A percentile compares a stretch with the other conserved stretches of the same genome.
Conservation (phyloP, 225 moss, liverwort and hornwort species). For the Pseudisothecium myosuroides region DNA sequence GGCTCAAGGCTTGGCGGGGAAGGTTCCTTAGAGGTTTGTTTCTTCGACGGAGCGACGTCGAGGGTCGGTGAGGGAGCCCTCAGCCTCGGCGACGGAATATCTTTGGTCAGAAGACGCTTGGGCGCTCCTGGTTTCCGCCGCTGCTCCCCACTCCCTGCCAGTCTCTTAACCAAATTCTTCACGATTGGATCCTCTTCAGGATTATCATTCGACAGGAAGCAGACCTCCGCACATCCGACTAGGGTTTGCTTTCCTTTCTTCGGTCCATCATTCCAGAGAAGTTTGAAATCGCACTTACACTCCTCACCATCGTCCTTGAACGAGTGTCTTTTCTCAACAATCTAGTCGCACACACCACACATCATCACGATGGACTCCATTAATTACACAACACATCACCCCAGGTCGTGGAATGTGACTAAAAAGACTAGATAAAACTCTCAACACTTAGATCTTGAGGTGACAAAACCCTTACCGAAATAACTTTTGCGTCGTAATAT, state of each 20-base stretch:
- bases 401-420: neutral
- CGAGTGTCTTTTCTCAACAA: neutral
- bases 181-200: conserved; percentile 14
- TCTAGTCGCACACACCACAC: neutral
- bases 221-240: conserved; percentile 20
- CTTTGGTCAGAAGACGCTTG: neutral
- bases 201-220: neutral
- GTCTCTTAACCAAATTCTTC: neutral
- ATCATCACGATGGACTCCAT: neutral
- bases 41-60: neutral
- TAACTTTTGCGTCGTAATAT: conserved; percentile 16
- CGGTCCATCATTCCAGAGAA: conserved; percentile 23
- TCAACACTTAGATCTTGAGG: neutral
- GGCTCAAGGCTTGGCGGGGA: too few relatives aligned
- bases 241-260: neutral
- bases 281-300: conserved; percentile 15
- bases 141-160: neutral
- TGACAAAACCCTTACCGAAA: neutral
- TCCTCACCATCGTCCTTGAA: neutral
- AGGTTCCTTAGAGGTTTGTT: too few relatives aligned
- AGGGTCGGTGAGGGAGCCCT: neutral
- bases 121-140: neutral
- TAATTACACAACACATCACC: neutral
- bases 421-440: neutral
- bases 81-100: neutral